Base-by-base conservation (phyloP, 352 stramenopile species). In the Pythium monospermum region DNA sequence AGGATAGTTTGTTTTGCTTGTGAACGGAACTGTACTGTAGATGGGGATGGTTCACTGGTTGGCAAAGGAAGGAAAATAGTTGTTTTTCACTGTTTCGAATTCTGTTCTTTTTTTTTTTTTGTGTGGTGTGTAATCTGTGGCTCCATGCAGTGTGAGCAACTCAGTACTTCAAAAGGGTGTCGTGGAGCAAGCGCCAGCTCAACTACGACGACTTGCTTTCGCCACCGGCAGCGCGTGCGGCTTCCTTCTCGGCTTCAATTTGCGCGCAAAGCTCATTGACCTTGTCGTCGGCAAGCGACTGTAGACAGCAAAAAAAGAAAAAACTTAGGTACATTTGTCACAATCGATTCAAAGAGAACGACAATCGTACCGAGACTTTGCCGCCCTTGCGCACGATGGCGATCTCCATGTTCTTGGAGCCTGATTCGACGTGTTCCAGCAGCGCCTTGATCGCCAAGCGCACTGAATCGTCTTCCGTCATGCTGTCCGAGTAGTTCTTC, bases 371-470 rank as follows among this genome's bases (percentile, higher is more conserved):
- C 79, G 76, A 62, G 31, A 90, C 68, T 47, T 85, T 73, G 51
- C 80, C 79, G 26, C 76, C 79, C 25, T 61, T 72, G 66, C 78
- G 68, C 28, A 99, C 83, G 31, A 99, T 84, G 42, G 93, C 96
- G 51, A 99, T 91, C 78, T 99, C 96, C 85, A 99, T 99, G 71
- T 98, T 99, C 74, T 99, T 99, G 49, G 94, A 96, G 56, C 96
- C 96, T 41, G 93, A 97, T 59, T 99, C 96, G 31, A 99, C 97
- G 40, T 99, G 93, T 72, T 99, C 97, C 26, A 99, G 76, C 61
- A 99, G 83, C 35, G 95, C 90, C 67, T 97, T 96, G 42, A 98
- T 85, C 8, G 94, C 88, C 28, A 99, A 78, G 51, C 87, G 85
- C 16, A 98, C 79, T 8, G 91, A 84, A 27, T 92, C 89, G 13